Percentiles rank a stretch among this genome's conserved stretches.
These are phyloP conservation scores for Orbilia blumenaviensis DNA, from an alignment of 2,329 filamentous ascomycete species.

Conservation along the genomic window DNA sequence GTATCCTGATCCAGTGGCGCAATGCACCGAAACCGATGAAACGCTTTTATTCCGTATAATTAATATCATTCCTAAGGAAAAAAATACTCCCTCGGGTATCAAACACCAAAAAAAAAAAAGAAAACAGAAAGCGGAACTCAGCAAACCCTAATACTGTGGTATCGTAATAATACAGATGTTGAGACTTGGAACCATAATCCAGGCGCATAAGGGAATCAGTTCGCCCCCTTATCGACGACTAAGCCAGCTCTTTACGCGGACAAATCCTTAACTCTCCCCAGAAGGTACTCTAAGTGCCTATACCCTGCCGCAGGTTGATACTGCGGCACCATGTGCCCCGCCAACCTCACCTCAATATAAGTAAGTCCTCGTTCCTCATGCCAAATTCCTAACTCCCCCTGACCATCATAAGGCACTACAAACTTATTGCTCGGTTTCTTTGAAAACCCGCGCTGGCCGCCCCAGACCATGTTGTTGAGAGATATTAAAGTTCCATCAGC, in stretches of 20 bases:
- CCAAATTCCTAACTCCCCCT: conserved; percentile 74
- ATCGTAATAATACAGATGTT: too few species aligned
- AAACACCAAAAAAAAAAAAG: too few species aligned
- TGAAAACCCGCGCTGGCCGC: conserved; percentile 75
- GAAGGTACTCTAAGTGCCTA: conserved; percentile 76
- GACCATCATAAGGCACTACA: conserved; percentile 72
- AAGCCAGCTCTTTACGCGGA: conserved; percentile 39
- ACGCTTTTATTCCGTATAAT: neutral
- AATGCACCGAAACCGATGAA: neutral
- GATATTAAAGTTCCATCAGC: conserved; percentile 75
- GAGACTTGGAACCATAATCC: too few species aligned
- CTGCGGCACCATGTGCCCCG: conserved; percentile 75
- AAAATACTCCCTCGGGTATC: too few species aligned
- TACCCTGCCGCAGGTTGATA: conserved; percentile 75
- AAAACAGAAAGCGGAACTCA: too few species aligned
- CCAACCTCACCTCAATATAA: conserved; percentile 70
- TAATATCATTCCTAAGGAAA: neutral
- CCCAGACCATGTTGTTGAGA: conserved; percentile 85
- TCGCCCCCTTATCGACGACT: neutral
- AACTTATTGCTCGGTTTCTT: conserved; percentile 69
- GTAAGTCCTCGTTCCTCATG: conserved; percentile 81
- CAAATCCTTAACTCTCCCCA: conserved; percentile 73
- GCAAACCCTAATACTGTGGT: too few species aligned
- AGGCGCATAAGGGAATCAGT: too few species aligned
- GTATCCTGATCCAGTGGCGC: too few species aligned